Percentiles rank a stretch among this genome's conserved stretches.
These are phyloP conservation scores for Rhododendron kiyosumense DNA, from an alignment of 148 eudicot species.

Conservation along the genomic window DNA sequence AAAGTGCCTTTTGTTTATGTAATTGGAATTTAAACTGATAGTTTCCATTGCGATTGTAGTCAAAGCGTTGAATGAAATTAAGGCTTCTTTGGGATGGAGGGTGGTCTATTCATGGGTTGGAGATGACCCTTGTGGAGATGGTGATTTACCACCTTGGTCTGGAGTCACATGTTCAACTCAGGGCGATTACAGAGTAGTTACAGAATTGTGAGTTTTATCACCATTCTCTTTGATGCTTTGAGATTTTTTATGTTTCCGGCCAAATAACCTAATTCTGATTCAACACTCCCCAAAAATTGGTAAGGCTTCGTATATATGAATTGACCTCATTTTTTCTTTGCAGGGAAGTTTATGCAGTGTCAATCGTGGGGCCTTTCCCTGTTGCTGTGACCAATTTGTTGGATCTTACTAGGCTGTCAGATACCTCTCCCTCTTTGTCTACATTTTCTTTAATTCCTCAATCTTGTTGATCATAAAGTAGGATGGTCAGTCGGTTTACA, in stretches of 20 bases:
- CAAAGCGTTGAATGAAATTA: constrained; percentile 92
- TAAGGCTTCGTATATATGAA: not conserved
- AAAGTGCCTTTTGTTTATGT: not conserved
- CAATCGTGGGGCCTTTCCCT: constrained; percentile 96
- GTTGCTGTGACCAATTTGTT: constrained; percentile 91
- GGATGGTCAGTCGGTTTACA: not conserved
- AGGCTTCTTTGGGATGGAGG: constrained; percentile 98
- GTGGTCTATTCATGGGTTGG: constrained; percentile 99
- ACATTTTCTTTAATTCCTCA: not conserved
- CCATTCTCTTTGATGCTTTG: not conserved
- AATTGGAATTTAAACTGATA: not conserved
- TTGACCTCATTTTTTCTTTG: constrained; percentile 18
- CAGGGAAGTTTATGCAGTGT: constrained; percentile 98
- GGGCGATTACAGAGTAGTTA: constrained; percentile 71
- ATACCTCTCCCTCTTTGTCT: constrained; percentile 4
- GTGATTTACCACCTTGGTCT: constrained; percentile 93
- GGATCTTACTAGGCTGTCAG: constrained; percentile 96
- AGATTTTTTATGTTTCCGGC: not conserved
- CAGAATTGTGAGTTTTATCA: constrained; percentile 43
- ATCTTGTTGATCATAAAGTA: not conserved
- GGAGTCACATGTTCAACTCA: constrained; percentile 67
- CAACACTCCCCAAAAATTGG: not conserved
- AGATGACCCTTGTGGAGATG: constrained; percentile 99
- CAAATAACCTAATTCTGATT: not conserved
- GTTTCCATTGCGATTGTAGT: constrained; percentile 27